Evolutionary conservation across 768 basidiomycete species (phyloP).

Genomic region (Sistotremastrum niveocremeum): DNA sequence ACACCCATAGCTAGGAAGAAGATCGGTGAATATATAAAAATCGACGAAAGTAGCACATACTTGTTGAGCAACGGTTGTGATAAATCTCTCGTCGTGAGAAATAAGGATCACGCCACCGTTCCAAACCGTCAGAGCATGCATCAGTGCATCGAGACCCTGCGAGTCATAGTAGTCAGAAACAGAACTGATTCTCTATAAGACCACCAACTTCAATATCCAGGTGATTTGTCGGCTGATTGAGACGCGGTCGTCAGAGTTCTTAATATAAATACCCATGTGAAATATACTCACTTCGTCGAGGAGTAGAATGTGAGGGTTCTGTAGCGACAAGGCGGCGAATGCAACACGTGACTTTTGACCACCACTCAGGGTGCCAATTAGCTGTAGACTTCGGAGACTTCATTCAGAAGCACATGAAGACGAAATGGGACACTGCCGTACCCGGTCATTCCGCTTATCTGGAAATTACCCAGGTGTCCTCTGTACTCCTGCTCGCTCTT

Average conservation of each 20-base stretch:
- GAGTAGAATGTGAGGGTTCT: conserved; percentile 81
- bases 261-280: not conserved
- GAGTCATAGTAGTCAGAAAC: conserved; percentile 2
- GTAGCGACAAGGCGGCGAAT: conserved; percentile 75
- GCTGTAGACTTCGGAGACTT: conserved; percentile 43
- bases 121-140: conserved; percentile 67
- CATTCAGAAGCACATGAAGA: not conserved
- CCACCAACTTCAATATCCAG: conserved; percentile 76
- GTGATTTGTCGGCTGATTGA: conserved; percentile 74
- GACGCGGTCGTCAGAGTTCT: not conserved
- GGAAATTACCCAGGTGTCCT: conserved; percentile 90
- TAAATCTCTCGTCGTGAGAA: conserved; percentile 93
- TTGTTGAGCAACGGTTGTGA: conserved; percentile 78
- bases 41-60: conserved; percentile 23
- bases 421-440: conserved; percentile 15
- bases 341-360: conserved; percentile 96
- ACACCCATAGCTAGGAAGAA: conserved; percentile 72
- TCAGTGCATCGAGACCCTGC: conserved; percentile 92
- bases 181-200: not conserved
- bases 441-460: conserved; percentile 95
- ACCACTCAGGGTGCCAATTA: conserved; percentile 84
- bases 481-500: conserved; percentile 95
- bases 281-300: conserved; percentile 68
- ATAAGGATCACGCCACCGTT: conserved; percentile 89
- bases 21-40: conserved; percentile 5